Evolutionary conservation across 257 asterid genomes (phyloP), one percentile per base, ranked within the genome.

Genomic region (Scutellaria galericulata): DNA sequence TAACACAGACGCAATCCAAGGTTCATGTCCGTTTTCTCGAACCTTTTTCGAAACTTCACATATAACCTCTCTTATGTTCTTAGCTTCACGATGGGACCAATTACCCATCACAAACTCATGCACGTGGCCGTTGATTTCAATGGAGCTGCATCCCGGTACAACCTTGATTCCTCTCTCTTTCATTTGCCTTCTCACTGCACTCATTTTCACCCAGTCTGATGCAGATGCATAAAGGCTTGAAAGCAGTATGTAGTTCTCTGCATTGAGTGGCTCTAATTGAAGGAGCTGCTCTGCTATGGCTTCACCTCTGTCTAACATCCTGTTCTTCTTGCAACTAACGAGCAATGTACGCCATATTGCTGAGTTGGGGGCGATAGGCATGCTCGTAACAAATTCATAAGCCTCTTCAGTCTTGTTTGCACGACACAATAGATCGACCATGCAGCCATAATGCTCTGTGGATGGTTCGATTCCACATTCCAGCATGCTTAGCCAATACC

Each of bases 391-490:
- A 7, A 89, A 87, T 7, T 51, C 76, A 53, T 73, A 77, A n/a
- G 95, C 96, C 48, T 84, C 85, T 66, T 83, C 86, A 2, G 81
- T 63, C 35, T 76, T 62, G 76, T 82, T 77, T 70, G 92, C 80
- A 1, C 86, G 92, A 50, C 89, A 81, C 6, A 84, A 80, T 24
- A 89, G 70, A 84, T 86, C 95, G 0, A 87, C 91, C 91, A 89
- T 83, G 85, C 89, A 85, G 68, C 91, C 86, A 59, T 87, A 89
- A 53, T 87, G 89, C 87, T 89, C 96, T 83, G 83, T 75, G 20
- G 92, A 82, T 7, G 94, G 94, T 46, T 84, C 89, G n/a, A 87
- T 83, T n/a, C 87, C 86, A 14, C 82, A 81, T 9, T 68, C 78
- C 1, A 83, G 51, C 94, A 89, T 84, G 78, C 71, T 51, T 3